A percentile compares a stretch with the other conserved stretches of the same genome.
Evolutionary conservation across 805 yeast species (phyloP).

Genomic region (Pichia phayaonensis): DNA sequence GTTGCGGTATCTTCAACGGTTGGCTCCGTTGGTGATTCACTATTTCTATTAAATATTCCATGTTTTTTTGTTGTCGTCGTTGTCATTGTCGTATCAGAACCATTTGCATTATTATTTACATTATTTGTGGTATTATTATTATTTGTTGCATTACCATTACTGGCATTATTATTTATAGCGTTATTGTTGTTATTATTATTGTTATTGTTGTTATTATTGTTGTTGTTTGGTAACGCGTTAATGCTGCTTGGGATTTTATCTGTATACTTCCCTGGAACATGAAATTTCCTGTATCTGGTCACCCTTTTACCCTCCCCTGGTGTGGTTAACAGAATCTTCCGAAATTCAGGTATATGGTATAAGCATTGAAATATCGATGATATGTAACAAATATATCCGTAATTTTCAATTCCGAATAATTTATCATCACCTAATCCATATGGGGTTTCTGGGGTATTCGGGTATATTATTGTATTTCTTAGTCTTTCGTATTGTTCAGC

Average conservation of each 20-base stretch:
- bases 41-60: neutral
- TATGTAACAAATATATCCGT: constrained; percentile 91
- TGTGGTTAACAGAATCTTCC: constrained; percentile 44
- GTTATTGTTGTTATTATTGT: neutral
- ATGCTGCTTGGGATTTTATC: neutral
- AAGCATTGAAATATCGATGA: constrained; percentile 88
- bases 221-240: neutral
- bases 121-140: no score
- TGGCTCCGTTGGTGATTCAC: neutral
- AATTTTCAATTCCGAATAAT: constrained; percentile 75
- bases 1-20: neutral
- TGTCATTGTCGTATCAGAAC: no score
- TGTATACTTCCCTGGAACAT: neutral
- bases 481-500: constrained; percentile 2
- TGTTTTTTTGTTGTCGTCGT: neutral
- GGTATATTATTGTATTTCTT: constrained; percentile 18
- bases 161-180: neutral
- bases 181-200: neutral
- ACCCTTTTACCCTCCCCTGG: constrained; percentile 33
- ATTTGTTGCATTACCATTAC: neutral
- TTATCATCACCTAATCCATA: constrained; percentile 65
- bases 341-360: constrained; percentile 64
- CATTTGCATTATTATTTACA: no score
- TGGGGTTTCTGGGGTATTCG: constrained; percentile 28
- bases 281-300: constrained; percentile 33